Evolutionary conservation across 1,284 basidiomycete species (phyloP), one percentile per base, ranked within the genome.

Genomic region (Tilletia walkeri): DNA sequence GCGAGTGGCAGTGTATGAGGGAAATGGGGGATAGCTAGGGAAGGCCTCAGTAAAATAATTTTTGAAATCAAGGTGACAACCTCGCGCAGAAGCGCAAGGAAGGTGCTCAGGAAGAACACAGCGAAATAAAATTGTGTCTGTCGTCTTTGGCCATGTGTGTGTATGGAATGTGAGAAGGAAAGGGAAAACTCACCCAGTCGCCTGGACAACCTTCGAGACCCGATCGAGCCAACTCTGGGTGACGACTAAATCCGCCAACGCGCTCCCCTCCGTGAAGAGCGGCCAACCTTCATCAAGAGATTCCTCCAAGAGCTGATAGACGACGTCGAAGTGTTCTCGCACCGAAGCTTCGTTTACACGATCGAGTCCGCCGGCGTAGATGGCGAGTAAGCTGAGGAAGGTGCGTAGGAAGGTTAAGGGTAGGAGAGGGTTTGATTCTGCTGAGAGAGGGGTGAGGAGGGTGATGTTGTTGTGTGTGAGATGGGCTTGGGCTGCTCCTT

Each of bases 391-490:
- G 75, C 56, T 82, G 65, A 92, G 86, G 79, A 97, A 94, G 0
- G 90, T 89, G 79, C 92, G 89, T 34, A 97, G 84, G 83, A 96
- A 97, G 0, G 93, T 88, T 81, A 97, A 93, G 2, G 91, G 93
- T 68, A 94, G 89, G 36, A 95, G 85, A 0, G 94, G 94, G 81
- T 97, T 94, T 78, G 91, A 87, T 81, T 93, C 90, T 65, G 89
- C 89, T 74, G 91, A 92, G 53, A 95, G 86, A 34, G 93, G 92
- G 76, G 90, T 91, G 36, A 95, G 84, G 72, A 94, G 87, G 75
- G 89, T 87, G 82, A 95, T 86, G 72, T 86, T 91, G 68, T 89
- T 90, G 75, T 88, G 88, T 79, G 89, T 86, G 59, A 94, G 85
- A 85, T 95, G 92, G 84, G 92, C 92, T 78, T 91, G 92, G 47